Percentiles rank a stretch among this genome's conserved stretches.
phyloP scores from a whole-genome alignment of 192 early-diverging fungal genomes.

The Radiomyces spectabilis region DNA sequence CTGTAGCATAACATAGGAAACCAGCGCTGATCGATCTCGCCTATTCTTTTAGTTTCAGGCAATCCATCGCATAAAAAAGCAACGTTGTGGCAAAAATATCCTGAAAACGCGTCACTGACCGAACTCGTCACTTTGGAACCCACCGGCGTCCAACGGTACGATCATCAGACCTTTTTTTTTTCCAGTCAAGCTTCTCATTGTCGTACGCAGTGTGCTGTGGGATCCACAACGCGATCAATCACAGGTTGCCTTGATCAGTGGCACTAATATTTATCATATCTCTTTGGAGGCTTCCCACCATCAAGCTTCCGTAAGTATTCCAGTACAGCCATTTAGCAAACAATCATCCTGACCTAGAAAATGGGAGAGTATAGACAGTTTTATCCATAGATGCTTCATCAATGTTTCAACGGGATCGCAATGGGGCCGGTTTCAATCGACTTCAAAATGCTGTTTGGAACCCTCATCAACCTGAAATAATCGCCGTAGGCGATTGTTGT shows the following conservation, averaged over 20 bases:
- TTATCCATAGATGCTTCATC: slow-evolving; percentile 11
- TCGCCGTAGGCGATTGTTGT: slow-evolving; percentile 48
- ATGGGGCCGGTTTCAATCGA: not conserved
- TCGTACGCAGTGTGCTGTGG: slow-evolving; percentile 37
- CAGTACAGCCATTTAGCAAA: not conserved
- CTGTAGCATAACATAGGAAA: no score
- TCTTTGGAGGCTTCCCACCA: slow-evolving; percentile 33
- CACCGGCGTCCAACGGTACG: slow-evolving; percentile 6
- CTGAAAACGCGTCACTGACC: not conserved
- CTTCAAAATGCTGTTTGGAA: slow-evolving; percentile 50
- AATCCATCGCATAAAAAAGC: slow-evolving; percentile 6
- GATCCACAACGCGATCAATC: slow-evolving; percentile 27
- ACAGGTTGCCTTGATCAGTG: slow-evolving; percentile 23
- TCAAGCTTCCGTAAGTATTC: not conserved
- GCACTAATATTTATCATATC: slow-evolving; percentile 40
- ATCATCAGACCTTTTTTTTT: not conserved
- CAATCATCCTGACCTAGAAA: not conserved
- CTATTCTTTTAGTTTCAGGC: not conserved
- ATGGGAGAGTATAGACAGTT: not conserved
- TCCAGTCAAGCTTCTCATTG: not conserved
- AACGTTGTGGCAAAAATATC: slow-evolving; percentile 17
- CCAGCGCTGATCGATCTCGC: no score
- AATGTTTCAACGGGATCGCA: slow-evolving; percentile 14
- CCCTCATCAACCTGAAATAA: slow-evolving; percentile 52
- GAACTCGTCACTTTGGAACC: not conserved